phyloP scores from a whole-genome alignment of 768 basidiomycete genomes.

The Hydnomerulius pinastri region DNA sequence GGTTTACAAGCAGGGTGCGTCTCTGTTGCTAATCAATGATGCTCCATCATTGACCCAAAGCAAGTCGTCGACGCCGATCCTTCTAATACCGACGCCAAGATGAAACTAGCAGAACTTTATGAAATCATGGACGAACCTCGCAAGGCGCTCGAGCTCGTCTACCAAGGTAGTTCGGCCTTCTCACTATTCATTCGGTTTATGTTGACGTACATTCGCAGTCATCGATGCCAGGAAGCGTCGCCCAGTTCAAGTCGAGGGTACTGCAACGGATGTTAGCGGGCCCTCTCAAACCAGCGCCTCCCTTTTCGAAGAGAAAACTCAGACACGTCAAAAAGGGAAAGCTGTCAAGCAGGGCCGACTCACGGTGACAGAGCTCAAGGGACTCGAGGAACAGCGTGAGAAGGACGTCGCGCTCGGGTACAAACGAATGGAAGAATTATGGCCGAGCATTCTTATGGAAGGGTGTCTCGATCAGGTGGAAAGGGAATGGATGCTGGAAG shows the following conservation, averaged over 20 bases:
- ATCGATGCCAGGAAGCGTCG: conserved; percentile 58
- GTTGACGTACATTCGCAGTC: conserved; percentile 32
- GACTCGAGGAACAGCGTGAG: conserved; percentile 64
- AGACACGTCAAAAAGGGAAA: conserved; percentile 39
- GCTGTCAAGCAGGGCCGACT: conserved; percentile 44
- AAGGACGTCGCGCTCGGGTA: conserved; percentile 61
- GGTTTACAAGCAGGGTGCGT: conserved; percentile 78
- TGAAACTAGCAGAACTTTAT: conserved; percentile 88
- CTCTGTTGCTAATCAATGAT: background rate
- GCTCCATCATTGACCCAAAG: background rate
- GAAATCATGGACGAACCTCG: conserved; percentile 80
- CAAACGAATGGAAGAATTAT: conserved; percentile 59
- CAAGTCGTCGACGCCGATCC: conserved; percentile 79
- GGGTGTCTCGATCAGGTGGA: conserved; percentile 51
- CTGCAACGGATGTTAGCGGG: conserved; percentile 10
- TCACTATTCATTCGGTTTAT: background rate
- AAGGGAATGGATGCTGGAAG: conserved; percentile 79
- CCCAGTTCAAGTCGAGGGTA: conserved; percentile 18
- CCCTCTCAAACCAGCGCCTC: conserved; percentile 42
- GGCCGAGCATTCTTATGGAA: conserved; percentile 51
- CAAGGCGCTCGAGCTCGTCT: conserved; percentile 82
- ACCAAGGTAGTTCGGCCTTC: conserved; percentile 59
- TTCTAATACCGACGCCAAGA: conserved; percentile 76
- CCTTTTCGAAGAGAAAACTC: conserved; percentile 61
- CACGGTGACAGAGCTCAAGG: conserved; percentile 55